These are phyloP conservation scores for Candida parachauliodes DNA, from an alignment of 805 yeast genomes.

Conservation along the genomic window DNA sequence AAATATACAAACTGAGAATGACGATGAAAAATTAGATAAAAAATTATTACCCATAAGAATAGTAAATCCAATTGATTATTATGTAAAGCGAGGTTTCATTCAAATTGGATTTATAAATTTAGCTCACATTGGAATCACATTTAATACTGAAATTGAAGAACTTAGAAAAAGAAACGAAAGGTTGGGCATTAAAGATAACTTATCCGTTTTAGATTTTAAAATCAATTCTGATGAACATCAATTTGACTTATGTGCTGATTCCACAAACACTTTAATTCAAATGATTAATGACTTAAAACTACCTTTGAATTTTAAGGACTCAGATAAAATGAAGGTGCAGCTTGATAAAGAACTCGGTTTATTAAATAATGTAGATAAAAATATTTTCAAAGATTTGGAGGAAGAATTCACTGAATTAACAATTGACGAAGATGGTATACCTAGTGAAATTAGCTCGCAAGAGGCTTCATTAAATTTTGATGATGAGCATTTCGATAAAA, in stretches of 20 bases:
- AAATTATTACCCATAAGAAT: background rate
- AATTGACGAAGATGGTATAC: slow-evolving; percentile 6
- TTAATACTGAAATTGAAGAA: slow-evolving; percentile 21
- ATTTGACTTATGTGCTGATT: slow-evolving; percentile 76
- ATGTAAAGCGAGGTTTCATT: slow-evolving; percentile 48
- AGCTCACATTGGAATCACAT: slow-evolving; percentile 32
- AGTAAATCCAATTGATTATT: slow-evolving; percentile 34
- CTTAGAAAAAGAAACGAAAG: slow-evolving; percentile 14
- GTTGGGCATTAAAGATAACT: slow-evolving; percentile 18
- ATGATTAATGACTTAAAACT: slow-evolving; percentile 67
- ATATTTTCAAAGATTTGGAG: slow-evolving; percentile 19
- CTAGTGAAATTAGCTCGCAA: slow-evolving; percentile 10
- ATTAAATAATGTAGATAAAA: slow-evolving; percentile 38
- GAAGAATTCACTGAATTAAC: slow-evolving; percentile 4
- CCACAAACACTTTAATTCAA: slow-evolving; percentile 68
- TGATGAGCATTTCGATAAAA: slow-evolving; percentile 23
- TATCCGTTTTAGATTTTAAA: slow-evolving; percentile 40
- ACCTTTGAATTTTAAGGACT: slow-evolving; percentile 58
- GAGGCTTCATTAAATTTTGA: slow-evolving; percentile 14
- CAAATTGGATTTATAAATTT: slow-evolving; percentile 46
- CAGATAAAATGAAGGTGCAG: slow-evolving; percentile 50
- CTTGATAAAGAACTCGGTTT: slow-evolving; percentile 33
- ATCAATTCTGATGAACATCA: slow-evolving; percentile 46
- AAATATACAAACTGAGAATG: slow-evolving; percentile 9
- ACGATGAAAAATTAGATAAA: background rate